Conservation (phyloP, 345 rosid genomes). For the Melaleuca quinquenervia region DNA sequence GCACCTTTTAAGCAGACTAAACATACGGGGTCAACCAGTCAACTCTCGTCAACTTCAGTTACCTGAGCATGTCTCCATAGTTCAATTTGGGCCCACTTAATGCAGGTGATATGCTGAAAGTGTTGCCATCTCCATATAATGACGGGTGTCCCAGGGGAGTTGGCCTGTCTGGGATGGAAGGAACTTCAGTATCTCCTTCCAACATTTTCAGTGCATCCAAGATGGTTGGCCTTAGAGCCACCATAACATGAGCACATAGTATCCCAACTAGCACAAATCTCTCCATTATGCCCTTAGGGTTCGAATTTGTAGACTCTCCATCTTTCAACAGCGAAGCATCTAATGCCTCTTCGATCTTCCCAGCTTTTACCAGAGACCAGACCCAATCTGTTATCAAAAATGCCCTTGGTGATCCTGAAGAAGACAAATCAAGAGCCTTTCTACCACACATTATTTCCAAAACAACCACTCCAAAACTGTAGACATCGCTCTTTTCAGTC, state of each 20-base stretch:
- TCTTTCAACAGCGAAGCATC: constrained; percentile 34
- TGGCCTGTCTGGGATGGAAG: constrained; percentile 70
- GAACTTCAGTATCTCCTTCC: constrained; percentile 87
- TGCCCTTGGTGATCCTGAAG: constrained; percentile 43
- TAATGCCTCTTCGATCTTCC: constrained; percentile 50
- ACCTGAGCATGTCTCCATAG: constrained; percentile 24
- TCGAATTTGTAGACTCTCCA: constrained; percentile 30
- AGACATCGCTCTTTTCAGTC: constrained; percentile 89
- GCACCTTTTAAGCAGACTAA: not conserved
- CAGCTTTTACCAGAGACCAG: constrained; percentile 74
- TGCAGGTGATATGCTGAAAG: constrained; percentile 46
- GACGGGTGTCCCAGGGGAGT: constrained; percentile 51
- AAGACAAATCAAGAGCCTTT: constrained; percentile 71
- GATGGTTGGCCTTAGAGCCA: constrained; percentile 78
- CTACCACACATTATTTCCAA: constrained; percentile 88
- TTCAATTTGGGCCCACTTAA: constrained; percentile 33
- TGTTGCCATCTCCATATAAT: constrained; percentile 8
- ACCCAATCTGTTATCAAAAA: constrained; percentile 86
- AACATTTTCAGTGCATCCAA: constrained; percentile 79
- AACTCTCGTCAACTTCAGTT: not conserved
- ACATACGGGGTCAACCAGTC: not conserved
- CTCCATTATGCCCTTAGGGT: constrained; percentile 73
- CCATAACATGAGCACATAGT: constrained; percentile 90
- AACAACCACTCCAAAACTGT: constrained; percentile 83
- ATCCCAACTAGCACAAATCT: constrained; percentile 78